Conservation (phyloP, 2,329 filamentous ascomycete species). For the Fusarium abutilonis region DNA sequence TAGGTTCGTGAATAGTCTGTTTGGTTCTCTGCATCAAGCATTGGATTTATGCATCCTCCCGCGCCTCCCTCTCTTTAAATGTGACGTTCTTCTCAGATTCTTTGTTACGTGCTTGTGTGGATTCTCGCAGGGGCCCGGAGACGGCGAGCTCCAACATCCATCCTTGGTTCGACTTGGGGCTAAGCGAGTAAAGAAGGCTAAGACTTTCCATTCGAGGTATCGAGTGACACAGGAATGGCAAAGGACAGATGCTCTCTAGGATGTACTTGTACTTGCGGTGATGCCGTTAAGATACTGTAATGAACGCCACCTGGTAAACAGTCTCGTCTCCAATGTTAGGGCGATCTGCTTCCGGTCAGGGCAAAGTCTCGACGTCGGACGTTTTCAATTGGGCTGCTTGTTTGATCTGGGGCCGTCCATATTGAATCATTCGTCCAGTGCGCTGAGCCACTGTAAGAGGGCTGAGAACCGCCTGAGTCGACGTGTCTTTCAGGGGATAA, state of each 20-base stretch:
- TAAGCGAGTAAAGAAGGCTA: conserved; percentile 37
- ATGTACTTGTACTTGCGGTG: conserved; percentile 35
- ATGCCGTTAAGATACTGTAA: conserved; percentile 35
- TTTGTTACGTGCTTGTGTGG: conserved; percentile 43
- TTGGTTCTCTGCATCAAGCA: conserved; percentile 32
- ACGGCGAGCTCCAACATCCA: conserved; percentile 31
- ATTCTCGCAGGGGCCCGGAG: conserved; percentile 36
- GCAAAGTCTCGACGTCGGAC: conserved; percentile 37
- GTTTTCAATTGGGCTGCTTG: conserved; percentile 35
- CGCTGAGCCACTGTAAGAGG: conserved; percentile 38
- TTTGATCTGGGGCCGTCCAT: conserved; percentile 9
- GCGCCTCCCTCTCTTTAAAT: conserved; percentile 25
- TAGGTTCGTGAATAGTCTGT: not conserved
- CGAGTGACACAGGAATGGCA: conserved; percentile 33
- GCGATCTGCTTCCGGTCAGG: conserved; percentile 43
- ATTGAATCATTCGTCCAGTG: conserved; percentile 1
- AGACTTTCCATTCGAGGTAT: conserved; percentile 26
- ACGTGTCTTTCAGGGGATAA: conserved; percentile 26
- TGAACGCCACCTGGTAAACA: conserved; percentile 31
- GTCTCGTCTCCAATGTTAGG: conserved; percentile 25
- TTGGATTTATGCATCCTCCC: conserved; percentile 27
- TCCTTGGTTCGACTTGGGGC: conserved; percentile 36
- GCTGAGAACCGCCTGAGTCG: conserved; percentile 33
- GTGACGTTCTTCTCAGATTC: conserved; percentile 38
- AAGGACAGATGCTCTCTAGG: conserved; percentile 9